Conservation (phyloP, 108 stramenopile species). For the Nannochloropsis oceanica region DNA sequence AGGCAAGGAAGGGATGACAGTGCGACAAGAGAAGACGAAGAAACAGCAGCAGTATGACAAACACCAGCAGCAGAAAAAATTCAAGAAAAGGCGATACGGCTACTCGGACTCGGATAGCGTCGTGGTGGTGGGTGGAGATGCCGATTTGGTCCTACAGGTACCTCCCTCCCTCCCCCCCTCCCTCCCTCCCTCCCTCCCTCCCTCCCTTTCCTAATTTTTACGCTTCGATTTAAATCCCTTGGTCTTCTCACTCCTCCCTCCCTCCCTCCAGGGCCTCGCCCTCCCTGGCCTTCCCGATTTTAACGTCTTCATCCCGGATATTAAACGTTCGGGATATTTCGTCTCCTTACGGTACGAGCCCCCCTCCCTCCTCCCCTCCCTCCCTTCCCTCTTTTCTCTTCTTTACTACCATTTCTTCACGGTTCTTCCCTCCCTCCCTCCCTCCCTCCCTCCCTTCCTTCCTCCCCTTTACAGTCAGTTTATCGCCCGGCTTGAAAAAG, state of each 20-base stretch:
- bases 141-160: conserved; percentile 67
- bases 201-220: background rate
- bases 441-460: no score
- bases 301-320: conserved; percentile 50
- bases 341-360: conserved; percentile 12
- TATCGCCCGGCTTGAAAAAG: background rate
- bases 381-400: background rate
- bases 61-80: no score
- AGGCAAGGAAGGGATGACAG: no score
- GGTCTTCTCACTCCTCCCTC: no score
- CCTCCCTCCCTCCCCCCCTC: background rate
- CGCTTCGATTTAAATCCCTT: no score
- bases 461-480: no score
- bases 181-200: background rate
- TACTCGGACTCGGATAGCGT: no score
- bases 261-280: no score
- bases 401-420: background rate
- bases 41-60: no score
- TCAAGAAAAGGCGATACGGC: no score
- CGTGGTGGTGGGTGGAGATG: conserved; percentile 65
- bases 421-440: background rate
- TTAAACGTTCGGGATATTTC: background rate
- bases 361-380: background rate
- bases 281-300: no score
- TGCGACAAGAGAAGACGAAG: no score